Conservation (phyloP, 1,284 basidiomycete genomes). For the Termitomyces sp. region DNA sequence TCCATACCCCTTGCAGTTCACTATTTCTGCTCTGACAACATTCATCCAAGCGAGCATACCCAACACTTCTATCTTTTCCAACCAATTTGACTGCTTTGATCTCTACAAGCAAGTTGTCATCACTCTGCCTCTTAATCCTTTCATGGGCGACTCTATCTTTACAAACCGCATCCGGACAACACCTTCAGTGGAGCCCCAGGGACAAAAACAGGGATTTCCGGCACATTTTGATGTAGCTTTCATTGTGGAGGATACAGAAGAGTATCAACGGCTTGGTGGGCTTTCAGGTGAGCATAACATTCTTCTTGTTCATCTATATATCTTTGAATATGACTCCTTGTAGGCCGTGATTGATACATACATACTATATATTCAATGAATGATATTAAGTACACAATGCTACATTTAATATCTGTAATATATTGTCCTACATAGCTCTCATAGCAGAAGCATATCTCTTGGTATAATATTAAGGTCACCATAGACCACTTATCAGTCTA, state of each 20-base stretch:
- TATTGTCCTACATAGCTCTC: background rate
- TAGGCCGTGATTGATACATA: constrained; percentile 10
- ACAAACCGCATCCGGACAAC: constrained; percentile 10
- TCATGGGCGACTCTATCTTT: background rate
- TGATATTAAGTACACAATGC: no score
- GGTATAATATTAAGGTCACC: no score
- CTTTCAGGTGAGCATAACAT: background rate
- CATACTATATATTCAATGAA: background rate
- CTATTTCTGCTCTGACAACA: background rate
- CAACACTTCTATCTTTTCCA: constrained; percentile 3
- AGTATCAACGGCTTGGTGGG: background rate
- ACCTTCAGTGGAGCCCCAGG: background rate
- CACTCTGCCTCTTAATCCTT: constrained; percentile 13
- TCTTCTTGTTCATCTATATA: background rate
- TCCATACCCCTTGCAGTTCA: no score
- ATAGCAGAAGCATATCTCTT: background rate
- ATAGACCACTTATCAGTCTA: no score
- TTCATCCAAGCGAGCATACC: background rate
- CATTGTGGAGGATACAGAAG: constrained; percentile 1
- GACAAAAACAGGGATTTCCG: background rate
- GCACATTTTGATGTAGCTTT: constrained; percentile 2
- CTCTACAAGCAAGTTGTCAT: constrained; percentile 20
- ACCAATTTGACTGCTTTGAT: constrained; percentile 16
- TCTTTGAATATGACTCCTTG: background rate
- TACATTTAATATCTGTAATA: background rate